Conservation (phyloP, 1,139 yeast genomes). For the Debaryomyces coudertii region DNA sequence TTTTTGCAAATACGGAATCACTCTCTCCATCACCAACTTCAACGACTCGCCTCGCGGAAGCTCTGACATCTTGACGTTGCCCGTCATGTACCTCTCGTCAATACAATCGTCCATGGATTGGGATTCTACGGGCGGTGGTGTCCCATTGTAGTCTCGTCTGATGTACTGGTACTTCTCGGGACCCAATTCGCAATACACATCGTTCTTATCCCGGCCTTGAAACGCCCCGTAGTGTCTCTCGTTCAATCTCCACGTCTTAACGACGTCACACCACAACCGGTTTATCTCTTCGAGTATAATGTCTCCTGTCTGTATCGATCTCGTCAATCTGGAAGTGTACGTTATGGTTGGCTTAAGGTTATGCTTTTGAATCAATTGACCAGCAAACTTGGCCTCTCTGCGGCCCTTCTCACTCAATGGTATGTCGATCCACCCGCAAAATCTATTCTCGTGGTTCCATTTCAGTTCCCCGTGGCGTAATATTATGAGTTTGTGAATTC, state of each 20-base stretch:
- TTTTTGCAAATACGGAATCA: conserved; percentile 55
- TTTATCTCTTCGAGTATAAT: conserved; percentile 55
- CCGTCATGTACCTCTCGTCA: conserved; percentile 49
- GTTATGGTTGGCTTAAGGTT: conserved; percentile 54
- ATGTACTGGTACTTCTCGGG: conserved; percentile 64
- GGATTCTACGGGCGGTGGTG: conserved; percentile 56
- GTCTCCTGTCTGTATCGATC: conserved; percentile 70
- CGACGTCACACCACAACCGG: conserved; percentile 50
- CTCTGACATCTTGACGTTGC: conserved; percentile 23
- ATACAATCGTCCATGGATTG: conserved; percentile 27
- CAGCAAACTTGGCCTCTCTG: conserved; percentile 64
- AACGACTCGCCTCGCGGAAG: conserved; percentile 74
- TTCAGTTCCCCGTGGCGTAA: conserved; percentile 79
- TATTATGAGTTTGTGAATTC: conserved; percentile 47
- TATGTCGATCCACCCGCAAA: conserved; percentile 87
- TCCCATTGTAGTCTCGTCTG: conserved; percentile 68
- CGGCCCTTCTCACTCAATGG: conserved; percentile 63
- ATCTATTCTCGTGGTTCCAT: conserved; percentile 69
- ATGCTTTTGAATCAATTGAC: conserved; percentile 47
- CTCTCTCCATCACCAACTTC: conserved; percentile 62
- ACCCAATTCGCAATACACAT: conserved; percentile 58
- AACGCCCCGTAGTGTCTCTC: conserved; percentile 80
- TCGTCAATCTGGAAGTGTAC: conserved; percentile 64
- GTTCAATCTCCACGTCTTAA: conserved; percentile 70
- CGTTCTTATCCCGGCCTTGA: conserved; percentile 69